phyloP scores from a whole-genome alignment of 371 early-diverging fungal genomes.

The Saksenaea oblongispora region DNA sequence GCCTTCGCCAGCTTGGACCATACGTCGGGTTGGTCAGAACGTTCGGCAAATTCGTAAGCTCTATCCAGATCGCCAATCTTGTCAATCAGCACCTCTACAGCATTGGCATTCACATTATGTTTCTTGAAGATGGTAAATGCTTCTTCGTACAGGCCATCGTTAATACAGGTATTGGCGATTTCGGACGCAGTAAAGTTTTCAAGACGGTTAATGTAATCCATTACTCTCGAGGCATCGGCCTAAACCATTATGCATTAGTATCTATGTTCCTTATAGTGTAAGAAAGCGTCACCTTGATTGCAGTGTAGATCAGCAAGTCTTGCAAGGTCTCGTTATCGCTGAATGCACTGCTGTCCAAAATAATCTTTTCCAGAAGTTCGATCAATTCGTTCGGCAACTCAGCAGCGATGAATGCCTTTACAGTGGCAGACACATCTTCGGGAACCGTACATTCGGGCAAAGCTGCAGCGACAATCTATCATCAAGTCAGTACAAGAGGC shows the following conservation, averaged over 20 bases:
- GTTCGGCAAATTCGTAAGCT: slow-evolving; percentile 94
- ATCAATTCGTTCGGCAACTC: slow-evolving; percentile 94
- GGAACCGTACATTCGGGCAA: slow-evolving; percentile 94
- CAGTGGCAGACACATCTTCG: slow-evolving; percentile 95
- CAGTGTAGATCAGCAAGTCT: slow-evolving; percentile 96
- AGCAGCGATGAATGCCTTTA: slow-evolving; percentile 98
- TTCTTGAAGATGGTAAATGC: slow-evolving; percentile 95
- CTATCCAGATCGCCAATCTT: slow-evolving; percentile 92
- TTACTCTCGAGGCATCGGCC: slow-evolving; percentile 88
- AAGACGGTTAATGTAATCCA: slow-evolving; percentile 92
- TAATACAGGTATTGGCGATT: slow-evolving; percentile 93
- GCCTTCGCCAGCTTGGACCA: slow-evolving; percentile 96
- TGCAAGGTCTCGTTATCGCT: slow-evolving; percentile 95
- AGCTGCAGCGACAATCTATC: slow-evolving; percentile 77
- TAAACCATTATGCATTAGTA: slow-evolving; percentile 1
- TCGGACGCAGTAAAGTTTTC: slow-evolving; percentile 95
- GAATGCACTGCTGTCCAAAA: slow-evolving; percentile 89
- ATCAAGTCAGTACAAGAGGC: not conserved
- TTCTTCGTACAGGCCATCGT: slow-evolving; percentile 89
- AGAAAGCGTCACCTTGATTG: slow-evolving; percentile 71
- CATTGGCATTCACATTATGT: slow-evolving; percentile 84
- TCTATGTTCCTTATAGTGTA: not conserved
- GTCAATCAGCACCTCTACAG: slow-evolving; percentile 88
- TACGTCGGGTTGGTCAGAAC: slow-evolving; percentile 84
- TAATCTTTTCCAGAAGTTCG: slow-evolving; percentile 94